Evolutionary conservation across 345 rosid species (phyloP).

Genomic region (Rhodomyrtus tomentosa): DNA sequence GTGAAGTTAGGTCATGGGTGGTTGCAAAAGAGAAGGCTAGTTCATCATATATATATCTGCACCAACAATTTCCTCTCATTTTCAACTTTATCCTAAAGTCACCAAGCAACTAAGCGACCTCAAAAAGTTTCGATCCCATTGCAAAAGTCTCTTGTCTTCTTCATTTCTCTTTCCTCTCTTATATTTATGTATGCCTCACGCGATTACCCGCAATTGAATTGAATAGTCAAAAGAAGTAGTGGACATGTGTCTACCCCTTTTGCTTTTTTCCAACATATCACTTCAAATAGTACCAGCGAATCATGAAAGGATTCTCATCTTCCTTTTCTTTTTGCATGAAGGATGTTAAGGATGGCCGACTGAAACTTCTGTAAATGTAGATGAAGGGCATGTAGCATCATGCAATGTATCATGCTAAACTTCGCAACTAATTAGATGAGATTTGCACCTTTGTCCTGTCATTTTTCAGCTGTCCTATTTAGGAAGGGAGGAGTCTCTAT

Average conservation of each 20-base stretch:
- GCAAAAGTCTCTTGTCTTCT: not conserved
- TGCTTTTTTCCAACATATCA: not conserved
- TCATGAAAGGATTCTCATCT: not conserved
- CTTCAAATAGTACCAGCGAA: not conserved
- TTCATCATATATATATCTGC: not conserved
- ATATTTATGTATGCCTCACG: not conserved
- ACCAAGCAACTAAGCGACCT: not conserved
- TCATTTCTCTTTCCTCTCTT: not conserved
- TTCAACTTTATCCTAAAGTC: not conserved
- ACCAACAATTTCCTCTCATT: not conserved
- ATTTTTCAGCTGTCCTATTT: not conserved
- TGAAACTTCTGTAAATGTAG: not conserved
- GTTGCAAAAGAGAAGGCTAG: not conserved
- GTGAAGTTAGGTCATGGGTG: not conserved
- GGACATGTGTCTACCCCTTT: not conserved
- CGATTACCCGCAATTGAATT: not conserved
- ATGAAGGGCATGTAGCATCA: not conserved
- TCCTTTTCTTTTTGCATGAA: not conserved
- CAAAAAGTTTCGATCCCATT: not conserved
- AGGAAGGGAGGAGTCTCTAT: not conserved
- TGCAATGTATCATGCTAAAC: not conserved
- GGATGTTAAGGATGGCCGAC: not conserved
- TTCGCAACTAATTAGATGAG: not conserved
- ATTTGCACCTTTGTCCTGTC: not conserved
- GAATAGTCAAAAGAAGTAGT: not conserved